Percentiles rank a stretch among this genome's conserved stretches.
Evolutionary conservation across 1,284 basidiomycete species (phyloP).

Genomic region (Rhodotorula mucilaginosa): DNA sequence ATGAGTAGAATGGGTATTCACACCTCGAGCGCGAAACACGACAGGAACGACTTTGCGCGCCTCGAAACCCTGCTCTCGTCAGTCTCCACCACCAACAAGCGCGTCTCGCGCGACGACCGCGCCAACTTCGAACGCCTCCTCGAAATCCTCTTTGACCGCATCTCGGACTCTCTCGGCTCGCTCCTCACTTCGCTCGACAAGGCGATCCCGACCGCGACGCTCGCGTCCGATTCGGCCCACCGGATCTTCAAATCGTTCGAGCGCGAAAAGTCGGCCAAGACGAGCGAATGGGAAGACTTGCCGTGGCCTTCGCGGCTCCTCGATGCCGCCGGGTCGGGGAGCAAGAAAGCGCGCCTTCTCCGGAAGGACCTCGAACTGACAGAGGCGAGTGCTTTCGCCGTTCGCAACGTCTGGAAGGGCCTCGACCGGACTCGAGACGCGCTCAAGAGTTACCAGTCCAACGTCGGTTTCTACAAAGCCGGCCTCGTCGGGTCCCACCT

Average conservation of each 20-base stretch:
- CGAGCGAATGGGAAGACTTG: slow-evolving; percentile 24
- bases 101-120: slow-evolving; percentile 15
- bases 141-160: slow-evolving; percentile 38
- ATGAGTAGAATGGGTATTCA: too few relatives aligned
- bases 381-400: slow-evolving; percentile 30
- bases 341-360: slow-evolving; percentile 35
- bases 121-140: slow-evolving; percentile 30
- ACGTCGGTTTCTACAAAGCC: slow-evolving; percentile 39
- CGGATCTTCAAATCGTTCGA: slow-evolving; percentile 27
- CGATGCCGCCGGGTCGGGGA: not conserved
- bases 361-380: slow-evolving; percentile 40
- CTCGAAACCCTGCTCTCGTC: slow-evolving; percentile 40
- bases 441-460: slow-evolving; percentile 28
- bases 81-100: slow-evolving; percentile 1
- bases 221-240: slow-evolving; percentile 36
- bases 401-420: slow-evolving; percentile 27
- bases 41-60: slow-evolving; percentile 40
- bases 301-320: slow-evolving; percentile 9
- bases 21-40: not conserved
- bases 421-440: slow-evolving; percentile 40
- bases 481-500: slow-evolving; percentile 42
- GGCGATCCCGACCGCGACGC: slow-evolving; percentile 35
- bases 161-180: slow-evolving; percentile 24
- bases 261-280: slow-evolving; percentile 17
- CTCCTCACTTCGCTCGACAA: slow-evolving; percentile 42